These are phyloP conservation scores for Apophysomyces elegans DNA, from an alignment of 371 early-diverging fungal genomes.

Conservation along the genomic window DNA sequence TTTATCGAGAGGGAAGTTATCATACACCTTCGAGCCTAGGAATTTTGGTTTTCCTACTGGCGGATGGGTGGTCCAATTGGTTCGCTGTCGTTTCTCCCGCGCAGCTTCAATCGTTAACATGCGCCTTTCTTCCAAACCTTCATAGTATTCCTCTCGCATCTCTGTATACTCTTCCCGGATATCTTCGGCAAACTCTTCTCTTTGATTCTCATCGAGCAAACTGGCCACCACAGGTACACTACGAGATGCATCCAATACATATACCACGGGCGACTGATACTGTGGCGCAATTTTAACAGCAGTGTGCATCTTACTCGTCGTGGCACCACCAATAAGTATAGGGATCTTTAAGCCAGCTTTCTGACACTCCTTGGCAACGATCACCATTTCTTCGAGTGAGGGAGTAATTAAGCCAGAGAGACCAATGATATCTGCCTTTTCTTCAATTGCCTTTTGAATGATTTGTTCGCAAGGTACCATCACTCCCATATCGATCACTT, in stretches of 20 bases:
- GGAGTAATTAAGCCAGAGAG: conserved; percentile 94
- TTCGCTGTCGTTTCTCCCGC: conserved; percentile 60
- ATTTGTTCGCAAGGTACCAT: conserved; percentile 94
- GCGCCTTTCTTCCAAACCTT: conserved; percentile 83
- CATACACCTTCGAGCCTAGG: conserved; percentile 80
- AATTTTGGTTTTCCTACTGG: conserved; percentile 77
- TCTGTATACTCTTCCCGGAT: conserved; percentile 92
- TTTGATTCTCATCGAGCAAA: conserved; percentile 75
- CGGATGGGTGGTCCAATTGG: conserved; percentile 68
- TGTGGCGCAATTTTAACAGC: conserved; percentile 95
- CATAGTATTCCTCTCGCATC: conserved; percentile 91
- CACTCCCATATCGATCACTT: conserved; percentile 91
- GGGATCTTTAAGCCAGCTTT: conserved; percentile 86
- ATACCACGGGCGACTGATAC: conserved; percentile 71
- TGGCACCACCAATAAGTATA: conserved; percentile 92
- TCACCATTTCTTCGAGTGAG: conserved; percentile 94
- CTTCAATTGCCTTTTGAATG: conserved; percentile 80
- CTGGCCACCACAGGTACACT: conserved; percentile 82
- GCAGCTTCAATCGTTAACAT: conserved; percentile 73
- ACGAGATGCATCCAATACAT: conserved; percentile 83
- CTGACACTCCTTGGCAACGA: conserved; percentile 90
- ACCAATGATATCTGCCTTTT: conserved; percentile 91
- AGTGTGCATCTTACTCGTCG: conserved; percentile 94
- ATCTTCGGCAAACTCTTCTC: conserved; percentile 84
- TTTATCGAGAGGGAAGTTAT: conserved; percentile 72